A percentile compares a stretch with the other conserved stretches of the same genome.
Conservation (phyloP, 2,329 filamentous ascomycete genomes). For the Trichophyton verrucosum region DNA sequence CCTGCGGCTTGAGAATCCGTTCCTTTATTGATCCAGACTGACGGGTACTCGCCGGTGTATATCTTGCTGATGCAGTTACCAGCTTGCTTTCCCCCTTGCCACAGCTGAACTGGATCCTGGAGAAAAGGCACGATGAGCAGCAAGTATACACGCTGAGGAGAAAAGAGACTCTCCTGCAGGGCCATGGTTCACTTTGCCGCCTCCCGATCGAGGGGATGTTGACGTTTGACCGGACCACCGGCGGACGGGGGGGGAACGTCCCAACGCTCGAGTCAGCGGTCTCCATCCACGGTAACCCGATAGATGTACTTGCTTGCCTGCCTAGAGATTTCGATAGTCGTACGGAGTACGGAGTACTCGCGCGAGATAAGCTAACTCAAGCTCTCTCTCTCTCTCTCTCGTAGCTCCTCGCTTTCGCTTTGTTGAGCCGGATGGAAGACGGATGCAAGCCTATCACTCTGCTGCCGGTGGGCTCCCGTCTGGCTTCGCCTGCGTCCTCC, state of each 20-base stretch:
- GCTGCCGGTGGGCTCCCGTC: neutral
- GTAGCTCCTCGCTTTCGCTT: neutral
- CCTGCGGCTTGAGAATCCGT: constrained; percentile 3
- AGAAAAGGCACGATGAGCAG: neutral
- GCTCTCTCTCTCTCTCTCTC: no score
- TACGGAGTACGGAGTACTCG: no score
- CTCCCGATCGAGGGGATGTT: neutral
- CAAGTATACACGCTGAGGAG: neutral
- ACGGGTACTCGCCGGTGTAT: constrained; percentile 1
- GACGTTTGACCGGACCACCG: neutral
- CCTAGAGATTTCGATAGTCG: no score
- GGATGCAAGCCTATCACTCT: neutral
- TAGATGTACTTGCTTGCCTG: neutral
- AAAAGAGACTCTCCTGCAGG: neutral
- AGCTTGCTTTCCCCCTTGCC: constrained; percentile 1
- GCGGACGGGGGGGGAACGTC: neutral
- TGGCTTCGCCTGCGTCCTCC: no score
- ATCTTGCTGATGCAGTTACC: neutral
- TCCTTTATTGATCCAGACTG: constrained; percentile 10
- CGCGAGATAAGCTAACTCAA: no score
- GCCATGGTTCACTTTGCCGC: neutral
- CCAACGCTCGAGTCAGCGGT: neutral
- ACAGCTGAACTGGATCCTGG: neutral
- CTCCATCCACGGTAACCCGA: neutral
- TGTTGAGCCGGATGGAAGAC: neutral